Evolutionary conservation across 805 yeast species (phyloP).

Genomic region (Ogataea sp.): DNA sequence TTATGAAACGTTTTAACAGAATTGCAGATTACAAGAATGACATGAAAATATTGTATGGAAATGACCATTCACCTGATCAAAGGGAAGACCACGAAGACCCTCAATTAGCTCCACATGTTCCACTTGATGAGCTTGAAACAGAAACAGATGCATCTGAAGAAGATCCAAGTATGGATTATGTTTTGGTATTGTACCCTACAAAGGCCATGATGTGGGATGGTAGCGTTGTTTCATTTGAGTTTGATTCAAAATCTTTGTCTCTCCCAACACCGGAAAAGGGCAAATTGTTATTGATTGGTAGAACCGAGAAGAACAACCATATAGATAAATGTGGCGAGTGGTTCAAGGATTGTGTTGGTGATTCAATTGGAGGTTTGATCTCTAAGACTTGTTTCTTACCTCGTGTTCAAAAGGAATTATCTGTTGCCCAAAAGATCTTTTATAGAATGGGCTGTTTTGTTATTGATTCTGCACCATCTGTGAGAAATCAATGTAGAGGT

Average conservation of each 20-base stretch:
- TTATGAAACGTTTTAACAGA: slow-evolving; percentile 19
- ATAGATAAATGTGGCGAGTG: slow-evolving; percentile 47
- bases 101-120: background rate
- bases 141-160: slow-evolving; percentile 4
- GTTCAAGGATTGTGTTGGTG: slow-evolving; percentile 51
- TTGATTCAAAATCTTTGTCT: slow-evolving; percentile 49
- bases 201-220: slow-evolving; percentile 94
- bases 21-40: slow-evolving; percentile 7
- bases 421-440: slow-evolving; percentile 55
- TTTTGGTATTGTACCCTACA: slow-evolving; percentile 66
- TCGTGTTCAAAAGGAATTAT: slow-evolving; percentile 65
- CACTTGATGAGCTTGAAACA: slow-evolving; percentile 14
- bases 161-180: slow-evolving; percentile 34
- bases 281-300: slow-evolving; percentile 56
- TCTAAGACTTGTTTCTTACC: slow-evolving; percentile 66
- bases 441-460: slow-evolving; percentile 60
- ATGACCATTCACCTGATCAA: slow-evolving; percentile 16
- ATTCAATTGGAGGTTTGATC: slow-evolving; percentile 40
- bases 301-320: slow-evolving; percentile 52
- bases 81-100: background rate
- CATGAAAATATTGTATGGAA: background rate
- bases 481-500: slow-evolving; percentile 46
- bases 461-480: slow-evolving; percentile 48
- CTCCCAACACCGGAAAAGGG: too few relatives aligned
- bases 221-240: slow-evolving; percentile 47